Evolutionary conservation across 495 filamentous ascomycete species (phyloP), one percentile per base, ranked within the genome.

Genomic region (Penicillium tannophilum): DNA sequence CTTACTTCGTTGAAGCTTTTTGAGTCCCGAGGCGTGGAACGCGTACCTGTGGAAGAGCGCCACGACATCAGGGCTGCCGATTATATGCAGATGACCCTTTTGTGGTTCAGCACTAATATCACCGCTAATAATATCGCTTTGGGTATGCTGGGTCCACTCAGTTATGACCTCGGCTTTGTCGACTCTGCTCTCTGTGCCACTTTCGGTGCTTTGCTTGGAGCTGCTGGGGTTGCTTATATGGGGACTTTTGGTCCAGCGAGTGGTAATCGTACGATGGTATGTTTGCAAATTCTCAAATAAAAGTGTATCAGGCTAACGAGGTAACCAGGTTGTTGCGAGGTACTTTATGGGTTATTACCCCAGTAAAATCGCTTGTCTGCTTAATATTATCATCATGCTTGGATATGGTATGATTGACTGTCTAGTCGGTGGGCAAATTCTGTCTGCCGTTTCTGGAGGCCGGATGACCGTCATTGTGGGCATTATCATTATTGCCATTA

Each of bases 261-360:
- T 63, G 88, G 88, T 10, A 87, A 88, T 69, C 68, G 87, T 48
- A 88, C 84, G 12, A 81, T 90, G 84, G 81, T 82, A 62, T 43
- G 66, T 68, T 14, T 17, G 19, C 20, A 5, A 35, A 16, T 9
- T 44, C 8, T 42, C 43, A 49, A 3, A 17, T 48, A 33, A 35
- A 9, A 23, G 20, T 23, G 14, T 6, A 30, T 7, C 28, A 11
- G 19, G 9, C 42, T 46, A 24, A 33, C 20, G 26, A 47, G 41
- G 1, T 26, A 30, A 17, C 20, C 55, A 85, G 84, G 82, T 90
- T 26, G 75, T 88, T 46, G 76, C 84, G 2, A 79, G 87, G 20
- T 91, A 84, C 64, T 82, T 83, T 51, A 88, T 90, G 82, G 88
- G 88, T 19, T 90, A 86, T 73, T 90, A 82, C 75, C 88, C 87